A percentile compares a stretch with the other conserved stretches of the same genome.
Evolutionary conservation across 2,329 filamentous ascomycete species (phyloP).

Genomic region (Diaporthe sp.): DNA sequence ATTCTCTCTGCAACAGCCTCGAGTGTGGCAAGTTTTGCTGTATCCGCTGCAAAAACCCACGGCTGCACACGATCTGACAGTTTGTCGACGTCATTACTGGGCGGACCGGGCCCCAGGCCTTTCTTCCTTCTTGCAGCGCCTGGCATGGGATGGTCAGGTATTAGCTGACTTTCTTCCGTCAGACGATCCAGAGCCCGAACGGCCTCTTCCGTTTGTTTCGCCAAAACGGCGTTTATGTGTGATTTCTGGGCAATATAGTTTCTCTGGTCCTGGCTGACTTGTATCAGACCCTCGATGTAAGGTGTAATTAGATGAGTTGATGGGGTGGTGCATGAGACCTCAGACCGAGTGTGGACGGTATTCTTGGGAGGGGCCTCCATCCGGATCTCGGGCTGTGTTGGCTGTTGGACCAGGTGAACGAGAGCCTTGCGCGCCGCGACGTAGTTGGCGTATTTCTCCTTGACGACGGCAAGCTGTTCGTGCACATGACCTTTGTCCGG

Average conservation of each 20-base stretch:
- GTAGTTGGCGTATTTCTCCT: slow-evolving; percentile 68
- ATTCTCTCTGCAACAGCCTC: slow-evolving; percentile 72
- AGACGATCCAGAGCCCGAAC: slow-evolving; percentile 66
- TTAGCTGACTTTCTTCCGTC: slow-evolving; percentile 73
- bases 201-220: slow-evolving; percentile 65
- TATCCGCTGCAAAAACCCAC: slow-evolving; percentile 73
- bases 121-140: slow-evolving; percentile 51
- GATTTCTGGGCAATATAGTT: slow-evolving; percentile 70
- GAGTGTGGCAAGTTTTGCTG: slow-evolving; percentile 71
- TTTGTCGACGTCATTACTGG: slow-evolving; percentile 54
- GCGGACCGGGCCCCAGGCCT: slow-evolving; percentile 61
- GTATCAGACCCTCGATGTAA: slow-evolving; percentile 68
- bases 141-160: slow-evolving; percentile 65
- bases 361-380: slow-evolving; percentile 44
- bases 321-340: slow-evolving; percentile 42
- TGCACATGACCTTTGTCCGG: slow-evolving; percentile 51
- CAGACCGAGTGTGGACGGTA: background rate
- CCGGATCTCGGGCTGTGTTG: slow-evolving; percentile 46
- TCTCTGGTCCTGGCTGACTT: slow-evolving; percentile 70
- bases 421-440: slow-evolving; percentile 63
- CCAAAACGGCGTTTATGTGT: slow-evolving; percentile 65
- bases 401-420: slow-evolving; percentile 56
- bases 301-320: slow-evolving; percentile 65
- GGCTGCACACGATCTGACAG: slow-evolving; percentile 62
- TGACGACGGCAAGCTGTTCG: slow-evolving; percentile 61